Evolutionary conservation across 176 grass and related monocot genomes (phyloP).

Genomic region (Juncus effusus): DNA sequence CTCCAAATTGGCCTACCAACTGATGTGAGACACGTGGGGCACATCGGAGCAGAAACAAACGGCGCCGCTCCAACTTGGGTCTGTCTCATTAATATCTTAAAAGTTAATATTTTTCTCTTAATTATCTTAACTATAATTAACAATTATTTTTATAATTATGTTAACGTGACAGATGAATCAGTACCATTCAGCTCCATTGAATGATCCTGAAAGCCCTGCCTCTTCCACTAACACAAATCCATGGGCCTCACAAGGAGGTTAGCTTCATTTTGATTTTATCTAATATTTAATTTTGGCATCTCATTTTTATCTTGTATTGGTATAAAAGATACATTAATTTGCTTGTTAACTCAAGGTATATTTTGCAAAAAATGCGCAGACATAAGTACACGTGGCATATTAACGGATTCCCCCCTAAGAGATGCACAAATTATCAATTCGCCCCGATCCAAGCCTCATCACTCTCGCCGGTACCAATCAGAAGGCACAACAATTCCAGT

Average conservation of each 20-base stretch:
- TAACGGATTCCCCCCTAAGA: constrained; percentile 49
- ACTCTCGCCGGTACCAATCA: constrained; percentile 61
- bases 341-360: neutral
- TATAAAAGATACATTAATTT: neutral
- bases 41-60: constrained; percentile 65
- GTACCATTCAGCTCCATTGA: constrained; percentile 74
- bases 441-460: constrained; percentile 29
- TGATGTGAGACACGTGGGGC: constrained; percentile 88
- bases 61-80: constrained; percentile 51
- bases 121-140: neutral
- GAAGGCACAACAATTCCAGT: constrained; percentile 41
- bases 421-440: constrained; percentile 24
- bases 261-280: neutral
- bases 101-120: neutral
- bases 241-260: constrained; percentile 74
- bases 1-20: constrained; percentile 86
- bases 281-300: neutral
- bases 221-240: constrained; percentile 29
- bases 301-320: neutral
- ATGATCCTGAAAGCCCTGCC: constrained; percentile 23
- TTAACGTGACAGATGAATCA: constrained; percentile 60
- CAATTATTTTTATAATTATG: constrained; percentile 12
- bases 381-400: constrained; percentile 45
- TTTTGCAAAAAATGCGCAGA: constrained; percentile 31
- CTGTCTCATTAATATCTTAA: constrained; percentile 7